A percentile compares a stretch with the other conserved stretches of the same genome.
phyloP scores from a whole-genome alignment of 768 basidiomycete species.

The Melanogaster broomeanus region DNA sequence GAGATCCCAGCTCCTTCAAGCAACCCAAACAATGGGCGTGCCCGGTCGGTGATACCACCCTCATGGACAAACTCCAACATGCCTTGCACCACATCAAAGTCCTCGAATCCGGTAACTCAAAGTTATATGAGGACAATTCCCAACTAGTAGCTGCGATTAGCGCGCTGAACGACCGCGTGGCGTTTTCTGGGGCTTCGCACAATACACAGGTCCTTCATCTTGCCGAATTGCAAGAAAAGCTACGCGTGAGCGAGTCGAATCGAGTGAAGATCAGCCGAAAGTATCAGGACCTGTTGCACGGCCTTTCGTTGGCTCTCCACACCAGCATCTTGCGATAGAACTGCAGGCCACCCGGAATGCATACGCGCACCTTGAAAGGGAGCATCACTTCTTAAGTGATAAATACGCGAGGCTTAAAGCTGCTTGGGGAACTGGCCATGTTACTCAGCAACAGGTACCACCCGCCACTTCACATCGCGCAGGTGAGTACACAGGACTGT shows the following conservation, averaged over 20 bases:
- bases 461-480: not conserved
- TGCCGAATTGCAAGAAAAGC: conserved; percentile 26
- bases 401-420: conserved; percentile 22
- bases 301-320: conserved; percentile 10
- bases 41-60: conserved; percentile 46
- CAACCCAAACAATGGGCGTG: conserved; percentile 37
- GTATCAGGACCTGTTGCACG: conserved; percentile 25
- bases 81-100: conserved; percentile 34
- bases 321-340: conserved; percentile 19
- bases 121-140: conserved; percentile 41
- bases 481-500: conserved; percentile 1
- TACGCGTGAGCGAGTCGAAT: conserved; percentile 23
- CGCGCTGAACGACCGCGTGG: conserved; percentile 32
- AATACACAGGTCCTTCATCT: conserved; percentile 18
- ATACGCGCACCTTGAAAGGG: conserved; percentile 20
- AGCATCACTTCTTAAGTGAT: conserved; percentile 18
- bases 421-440: conserved; percentile 1
- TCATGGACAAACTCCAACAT: conserved; percentile 25
- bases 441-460: conserved; percentile 4
- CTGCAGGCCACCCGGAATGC: conserved; percentile 18
- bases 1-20: conserved; percentile 6
- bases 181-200: conserved; percentile 16
- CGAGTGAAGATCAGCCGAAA: conserved; percentile 16
- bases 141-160: conserved; percentile 29
- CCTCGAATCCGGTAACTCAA: conserved; percentile 30